Evolutionary conservation across 352 stramenopile species (phyloP), one percentile per base, ranked within the genome.

Genomic region (Globisporangium recalcitrans): DNA sequence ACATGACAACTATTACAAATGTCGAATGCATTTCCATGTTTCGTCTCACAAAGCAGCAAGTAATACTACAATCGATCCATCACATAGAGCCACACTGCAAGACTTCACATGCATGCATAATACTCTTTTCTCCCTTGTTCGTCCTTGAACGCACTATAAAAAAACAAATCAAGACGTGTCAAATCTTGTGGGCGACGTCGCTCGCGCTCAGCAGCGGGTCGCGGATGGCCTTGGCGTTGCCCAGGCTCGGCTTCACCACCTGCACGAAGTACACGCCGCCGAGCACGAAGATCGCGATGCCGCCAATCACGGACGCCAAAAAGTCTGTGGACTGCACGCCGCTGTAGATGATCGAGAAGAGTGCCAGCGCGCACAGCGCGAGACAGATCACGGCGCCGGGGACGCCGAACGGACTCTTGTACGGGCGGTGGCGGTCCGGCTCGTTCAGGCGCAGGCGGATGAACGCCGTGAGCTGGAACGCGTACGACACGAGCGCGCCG

Each of bases 331-430:
- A 80, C 11, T 75, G 76, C 19, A 62, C 62, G 4, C 78, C 80
- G 51, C 77, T 85, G 63, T 90, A 86, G 62, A 88, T 82, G 56
- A 90, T 90, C 32, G 80, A 83, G 27, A 84, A 71, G 52, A 90
- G 72, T 7, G 68, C 69, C 4, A 72, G 67, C 3, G 71, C 67
- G 52, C 79, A 87, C 2, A 90, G 36, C 14, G 53, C 51, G 21
- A 90, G 54, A 21, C 74, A 85, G 4, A 79, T 29, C 1, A 84
- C 13, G 3, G 78, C 78, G 1, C 78, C 78, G 0, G 73, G 34
- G 7, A 90, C 59, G 32, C 80, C 80, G 58, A 90, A 90, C 10
- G 75, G 75, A 34, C 70, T 82, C 14, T 68, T 63, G 57, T 87
- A 90, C 22, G 80, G 80, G 0, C 78, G 78, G 11, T 60, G 32